These are phyloP conservation scores for Umbelopsis sp. DNA, from an alignment of 192 early-diverging fungal species.

Conservation along the genomic window DNA sequence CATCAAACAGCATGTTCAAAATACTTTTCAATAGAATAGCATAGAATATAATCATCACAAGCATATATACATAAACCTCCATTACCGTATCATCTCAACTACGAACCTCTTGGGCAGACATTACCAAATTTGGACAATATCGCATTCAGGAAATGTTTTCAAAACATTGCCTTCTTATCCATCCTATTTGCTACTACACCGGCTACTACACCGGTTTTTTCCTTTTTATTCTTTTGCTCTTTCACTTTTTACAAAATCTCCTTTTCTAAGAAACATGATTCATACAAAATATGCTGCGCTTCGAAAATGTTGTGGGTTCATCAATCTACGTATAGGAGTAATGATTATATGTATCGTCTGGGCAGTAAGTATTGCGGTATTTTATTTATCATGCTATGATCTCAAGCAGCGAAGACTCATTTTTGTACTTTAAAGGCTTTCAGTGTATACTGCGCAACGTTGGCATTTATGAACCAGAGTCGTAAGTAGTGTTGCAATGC, in stretches of 20 bases:
- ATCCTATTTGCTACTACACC: background rate
- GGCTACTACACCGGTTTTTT: too few species aligned
- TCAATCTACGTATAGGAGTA: conserved; percentile 11
- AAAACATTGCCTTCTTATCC: conserved; percentile 6
- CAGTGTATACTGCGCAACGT: conserved; percentile 23
- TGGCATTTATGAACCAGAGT: conserved; percentile 24
- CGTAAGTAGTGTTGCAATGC: conserved; percentile 12
- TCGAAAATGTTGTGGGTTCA: conserved; percentile 30
- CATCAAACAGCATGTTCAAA: conserved; percentile 74
- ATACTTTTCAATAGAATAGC: conserved; percentile 45
- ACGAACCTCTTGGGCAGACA: background rate
- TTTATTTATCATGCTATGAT: too few species aligned
- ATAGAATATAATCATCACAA: too few species aligned
- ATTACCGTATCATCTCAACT: too few species aligned
- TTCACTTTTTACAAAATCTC: background rate
- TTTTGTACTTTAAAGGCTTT: background rate
- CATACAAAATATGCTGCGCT: background rate
- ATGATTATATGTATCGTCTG: conserved; percentile 17
- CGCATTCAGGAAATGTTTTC: conserved; percentile 15
- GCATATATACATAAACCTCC: background rate
- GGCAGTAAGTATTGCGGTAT: background rate
- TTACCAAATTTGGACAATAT: background rate
- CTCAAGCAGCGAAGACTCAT: background rate
- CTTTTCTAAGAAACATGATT: background rate
- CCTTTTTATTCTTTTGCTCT: background rate